A percentile compares a stretch with the other conserved stretches of the same genome.
Conservation (phyloP, 257 asterid genomes). For the Penstemon newberryi region DNA sequence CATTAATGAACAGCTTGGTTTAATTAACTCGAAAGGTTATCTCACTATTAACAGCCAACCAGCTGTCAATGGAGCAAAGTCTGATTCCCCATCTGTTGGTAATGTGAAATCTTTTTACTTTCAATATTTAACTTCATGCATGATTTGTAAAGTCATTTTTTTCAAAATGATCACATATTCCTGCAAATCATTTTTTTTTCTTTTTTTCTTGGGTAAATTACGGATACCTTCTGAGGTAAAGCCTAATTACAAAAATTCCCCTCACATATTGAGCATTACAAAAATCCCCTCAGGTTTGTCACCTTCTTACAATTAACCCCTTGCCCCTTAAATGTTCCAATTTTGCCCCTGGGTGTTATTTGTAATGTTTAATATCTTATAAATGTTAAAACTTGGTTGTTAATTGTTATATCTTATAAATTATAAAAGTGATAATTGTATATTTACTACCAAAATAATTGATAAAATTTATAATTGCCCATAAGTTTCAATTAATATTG, state of each 20-base stretch:
- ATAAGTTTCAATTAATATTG: no score
- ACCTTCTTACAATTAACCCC: no score
- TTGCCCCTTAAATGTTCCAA: no score
- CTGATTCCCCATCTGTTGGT: conserved; percentile 85
- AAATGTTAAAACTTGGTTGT: no score
- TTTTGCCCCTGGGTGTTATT: no score
- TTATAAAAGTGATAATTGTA: no score
- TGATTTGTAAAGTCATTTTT: background rate
- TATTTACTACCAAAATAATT: no score
- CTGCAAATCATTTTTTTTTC: background rate
- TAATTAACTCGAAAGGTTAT: conserved; percentile 69
- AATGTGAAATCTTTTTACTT: conserved; percentile 29
- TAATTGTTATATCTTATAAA: no score
- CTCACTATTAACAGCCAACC: conserved; percentile 98
- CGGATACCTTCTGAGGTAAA: background rate
- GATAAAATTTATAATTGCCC: no score
- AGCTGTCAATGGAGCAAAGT: conserved; percentile 82
- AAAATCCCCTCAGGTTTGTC: no score
- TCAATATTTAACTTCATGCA: conserved; percentile 14
- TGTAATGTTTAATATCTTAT: no score
- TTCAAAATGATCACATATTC: background rate
- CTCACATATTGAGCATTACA: background rate
- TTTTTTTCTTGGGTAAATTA: no score
- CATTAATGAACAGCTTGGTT: conserved; percentile 73
- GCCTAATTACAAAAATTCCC: background rate